Conservation (phyloP, 129 eudicot genomes). For the Flaveria trinervia region DNA sequence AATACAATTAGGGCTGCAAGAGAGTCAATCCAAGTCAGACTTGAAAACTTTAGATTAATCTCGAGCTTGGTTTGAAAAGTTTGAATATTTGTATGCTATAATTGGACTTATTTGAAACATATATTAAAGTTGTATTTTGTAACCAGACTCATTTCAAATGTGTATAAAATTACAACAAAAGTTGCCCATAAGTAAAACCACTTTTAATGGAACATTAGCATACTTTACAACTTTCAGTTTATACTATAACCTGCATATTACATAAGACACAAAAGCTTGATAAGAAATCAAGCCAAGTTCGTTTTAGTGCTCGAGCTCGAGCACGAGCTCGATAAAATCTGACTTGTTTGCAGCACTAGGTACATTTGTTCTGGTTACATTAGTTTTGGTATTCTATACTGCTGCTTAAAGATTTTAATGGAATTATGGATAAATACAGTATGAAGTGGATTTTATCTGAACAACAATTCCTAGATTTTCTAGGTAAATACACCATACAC, state of each 20-base stretch:
- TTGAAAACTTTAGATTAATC: slow-evolving; percentile 1
- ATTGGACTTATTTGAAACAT: not conserved
- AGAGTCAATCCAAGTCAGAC: not conserved
- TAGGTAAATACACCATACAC: no score
- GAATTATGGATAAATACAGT: not conserved
- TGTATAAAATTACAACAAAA: not conserved
- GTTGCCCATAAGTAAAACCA: not conserved
- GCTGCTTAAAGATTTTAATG: not conserved
- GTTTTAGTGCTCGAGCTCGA: not conserved
- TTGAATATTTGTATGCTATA: not conserved
- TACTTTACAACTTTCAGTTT: not conserved
- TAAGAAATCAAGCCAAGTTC: not conserved
- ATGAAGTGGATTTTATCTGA: no score
- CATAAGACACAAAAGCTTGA: not conserved
- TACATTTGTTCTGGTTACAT: not conserved
- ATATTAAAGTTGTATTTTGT: not conserved
- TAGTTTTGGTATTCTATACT: not conserved
- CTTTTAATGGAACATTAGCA: not conserved
- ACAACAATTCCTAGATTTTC: no score
- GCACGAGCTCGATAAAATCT: not conserved
- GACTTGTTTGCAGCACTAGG: not conserved
- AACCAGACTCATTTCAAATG: not conserved
- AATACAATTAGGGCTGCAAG: slow-evolving; percentile 5
- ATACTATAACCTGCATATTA: not conserved
- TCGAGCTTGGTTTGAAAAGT: not conserved